Percentiles rank a stretch among this genome's conserved stretches.
These are phyloP conservation scores for Trichoderma sp. DNA, from an alignment of 2,329 filamentous ascomycete genomes.

Conservation along the genomic window DNA sequence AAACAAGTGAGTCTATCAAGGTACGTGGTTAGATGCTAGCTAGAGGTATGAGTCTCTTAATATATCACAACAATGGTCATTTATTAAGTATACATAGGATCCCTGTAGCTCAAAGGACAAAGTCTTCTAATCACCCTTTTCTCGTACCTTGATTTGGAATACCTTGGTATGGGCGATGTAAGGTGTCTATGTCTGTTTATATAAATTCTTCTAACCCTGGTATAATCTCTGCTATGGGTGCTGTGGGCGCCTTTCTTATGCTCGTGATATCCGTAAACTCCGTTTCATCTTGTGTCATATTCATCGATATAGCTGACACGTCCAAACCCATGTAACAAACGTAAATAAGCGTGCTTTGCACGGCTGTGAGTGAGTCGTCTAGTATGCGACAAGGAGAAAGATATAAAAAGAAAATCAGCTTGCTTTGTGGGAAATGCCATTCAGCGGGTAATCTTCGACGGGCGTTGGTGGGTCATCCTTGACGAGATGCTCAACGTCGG, in stretches of 20 bases:
- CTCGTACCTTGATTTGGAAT: background rate
- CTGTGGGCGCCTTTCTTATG: conserved; percentile 15
- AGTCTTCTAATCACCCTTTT: background rate
- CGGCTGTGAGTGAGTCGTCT: background rate
- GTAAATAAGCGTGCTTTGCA: background rate
- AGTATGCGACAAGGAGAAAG: background rate
- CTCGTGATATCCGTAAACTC: conserved; percentile 18
- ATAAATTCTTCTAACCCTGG: conserved; percentile 1
- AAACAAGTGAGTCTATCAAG: too few species aligned
- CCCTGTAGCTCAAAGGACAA: background rate
- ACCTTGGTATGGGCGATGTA: background rate
- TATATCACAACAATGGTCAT: too few species aligned
- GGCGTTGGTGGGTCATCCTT: conserved; percentile 34
- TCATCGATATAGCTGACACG: background rate
- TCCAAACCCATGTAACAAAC: background rate
- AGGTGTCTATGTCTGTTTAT: conserved; percentile 6
- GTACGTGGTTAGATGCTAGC: too few species aligned
- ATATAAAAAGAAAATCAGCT: background rate
- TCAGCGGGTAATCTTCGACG: conserved; percentile 24
- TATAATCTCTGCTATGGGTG: conserved; percentile 13
- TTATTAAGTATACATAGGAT: background rate
- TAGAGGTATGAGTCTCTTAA: too few species aligned
- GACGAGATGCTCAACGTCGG: conserved; percentile 41
- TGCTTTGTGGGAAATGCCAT: conserved; percentile 18
- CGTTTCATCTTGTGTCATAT: conserved; percentile 1